Evolutionary conservation across 2,329 filamentous ascomycete genomes (phyloP), one percentile per base, ranked within the genome.

Genomic region (Trichoderma gracile): DNA sequence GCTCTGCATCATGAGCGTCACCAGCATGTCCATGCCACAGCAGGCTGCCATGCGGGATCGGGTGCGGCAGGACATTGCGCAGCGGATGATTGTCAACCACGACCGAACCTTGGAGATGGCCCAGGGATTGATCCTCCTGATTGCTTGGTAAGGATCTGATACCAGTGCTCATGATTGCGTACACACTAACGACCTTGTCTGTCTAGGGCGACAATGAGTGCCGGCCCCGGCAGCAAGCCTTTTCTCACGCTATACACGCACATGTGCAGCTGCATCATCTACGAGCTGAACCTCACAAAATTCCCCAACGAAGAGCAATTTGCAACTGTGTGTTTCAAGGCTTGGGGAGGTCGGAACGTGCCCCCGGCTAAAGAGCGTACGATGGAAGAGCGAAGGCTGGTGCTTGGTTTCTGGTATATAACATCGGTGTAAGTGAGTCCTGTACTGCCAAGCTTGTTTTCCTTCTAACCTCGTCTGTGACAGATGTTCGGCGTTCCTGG

Each of bases 101-200:
- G 82, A 85, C 63, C 78, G 79, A 57, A 79, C 72, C 54, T 73
- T 86, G 45, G 85, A 87, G 67, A 67, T 86, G 12, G 73, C 87
- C 2, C 74, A 82, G 12, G 84, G 83, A 0, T 65, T 86, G 3
- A 69, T 87, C 17, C 75, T 68, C 58, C 80, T 74, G 60, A 74
- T 79, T 23, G 73, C 75, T 38, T 86, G 83, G 82, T 81, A 70
- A 68, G 33, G 3, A n/a, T 42, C 1, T 0, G 19, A 14, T 8
- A 2, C n/a, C 8, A 30, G 5, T 7, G 3, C 27, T 30, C 7
- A 6, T 30, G 7, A 9, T 12, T 7, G 7, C 40, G 55, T 68
- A 19, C n/a, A 33, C 17, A 30, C 46, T 63, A 3, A 63, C 30
- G 21, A 40, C 8, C 5, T 10, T 6, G 3, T 52, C 17, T 7